Evolutionary conservation across 352 stramenopile genomes (phyloP), one percentile per base, ranked within the genome.

Genomic region (Chrysophaeum taylorii): DNA sequence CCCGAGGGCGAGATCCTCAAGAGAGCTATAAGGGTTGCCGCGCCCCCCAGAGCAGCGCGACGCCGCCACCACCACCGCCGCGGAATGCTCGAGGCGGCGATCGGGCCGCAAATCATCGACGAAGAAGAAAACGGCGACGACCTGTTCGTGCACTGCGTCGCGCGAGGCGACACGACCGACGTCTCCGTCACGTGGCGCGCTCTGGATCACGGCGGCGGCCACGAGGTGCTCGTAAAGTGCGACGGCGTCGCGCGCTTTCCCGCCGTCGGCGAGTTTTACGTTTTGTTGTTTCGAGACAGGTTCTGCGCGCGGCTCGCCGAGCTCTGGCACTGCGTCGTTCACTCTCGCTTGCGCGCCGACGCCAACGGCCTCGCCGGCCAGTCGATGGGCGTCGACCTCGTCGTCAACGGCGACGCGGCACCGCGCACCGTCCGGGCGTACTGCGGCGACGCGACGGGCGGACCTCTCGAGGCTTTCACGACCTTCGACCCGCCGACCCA

Each of bases 211-310:
- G 18, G 29, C 50, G 50, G 57, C 36, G 64, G 76, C 1, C 73
- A 84, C 52, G 80, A 87, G 37, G 76, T 90, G 42, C 81, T 87
- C 45, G 74, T 97, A 68, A 94, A 94, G 75, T 95, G 92, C 74
- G 57, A 31, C 2, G 84, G 90, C 36, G 81, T 90, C 0, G 84
- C 81, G 4, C 78, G 84, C 42, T 94, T 93, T 73, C 90, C 90
- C 16, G 79, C 76, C n/a, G 75, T 89, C 14, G 87, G 92, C 45
- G 81, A 85, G 43, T 96, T 96, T 75, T 93, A 91, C 75, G 70
- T 96, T 0, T 77, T 95, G 18, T 52, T 94, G 0, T 95, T 94
- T 75, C 80, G 88, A 33, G 89, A 95, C 78, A 78, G 82, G 73
- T 94, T 85, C 77, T 87, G 88, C 64, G 85, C 86, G 0, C 71